Base-by-base conservation (phyloP, 2,329 filamentous ascomycete species). In the Colletotrichum sp. region DNA sequence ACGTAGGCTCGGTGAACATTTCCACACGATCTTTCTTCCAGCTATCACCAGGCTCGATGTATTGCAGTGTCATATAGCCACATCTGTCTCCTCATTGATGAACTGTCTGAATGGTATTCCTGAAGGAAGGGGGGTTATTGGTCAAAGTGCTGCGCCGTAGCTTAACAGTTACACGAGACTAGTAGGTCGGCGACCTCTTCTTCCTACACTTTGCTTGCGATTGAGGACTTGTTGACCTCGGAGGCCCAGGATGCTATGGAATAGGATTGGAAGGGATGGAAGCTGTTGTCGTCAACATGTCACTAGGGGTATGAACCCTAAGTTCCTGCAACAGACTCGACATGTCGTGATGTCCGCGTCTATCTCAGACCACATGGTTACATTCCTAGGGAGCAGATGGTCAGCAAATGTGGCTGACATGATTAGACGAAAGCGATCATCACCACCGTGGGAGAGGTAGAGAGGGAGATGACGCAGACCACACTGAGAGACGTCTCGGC, bases 301-400 rank as follows among this genome's bases (percentile, higher is more conserved):
- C 44, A 21, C n/a, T 52, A 10, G n/a, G 12, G 44, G 44, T 52
- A 26, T 44, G 16, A 55, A 36, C 30, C 66, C 32, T 15, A 6
- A 34, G 32, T 34, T 15, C 39, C 59, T 59, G 34, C 67, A 59
- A 52, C 7, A 30, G 24, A 16, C 44, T 44, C 44, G 16, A 59
- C 21, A 49, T 28, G 59, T 59, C 26, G 32, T 49, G 59, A 60
- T 65, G 6, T 59, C 34, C 59, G 28, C 52, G n/a, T 52, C 39
- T 39, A 26, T 55, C 36, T 55, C 32, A 8, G 44, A 55, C 63
- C 69, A 34, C 32, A 49, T 44, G 34, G 69, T 72, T 28, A 32
- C 55, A 75, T 75, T 30, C 7, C 44, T n/a, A 21, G 8, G 32
- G 52, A n/a, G 60, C 18, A 34, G 39, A 39, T 24, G 36, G n/a